phyloP scores from a whole-genome alignment of 345 rosid species.

The Leavenworthia alabamica region DNA sequence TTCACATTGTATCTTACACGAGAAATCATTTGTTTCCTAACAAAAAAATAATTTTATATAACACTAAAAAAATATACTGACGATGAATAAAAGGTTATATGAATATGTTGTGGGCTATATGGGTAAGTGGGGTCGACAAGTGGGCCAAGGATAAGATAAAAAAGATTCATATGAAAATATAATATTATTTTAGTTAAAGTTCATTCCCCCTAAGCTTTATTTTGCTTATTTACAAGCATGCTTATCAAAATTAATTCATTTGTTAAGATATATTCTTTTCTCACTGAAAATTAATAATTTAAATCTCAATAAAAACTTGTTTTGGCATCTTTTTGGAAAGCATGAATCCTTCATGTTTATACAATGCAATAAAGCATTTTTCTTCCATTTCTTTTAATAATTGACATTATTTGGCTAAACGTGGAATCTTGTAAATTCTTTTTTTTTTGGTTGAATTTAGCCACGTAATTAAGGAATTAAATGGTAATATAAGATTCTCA shows the following conservation, averaged over 20 bases:
- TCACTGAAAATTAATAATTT: neutral
- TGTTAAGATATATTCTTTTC: neutral
- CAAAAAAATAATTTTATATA: neutral
- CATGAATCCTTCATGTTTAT: constrained; percentile 3
- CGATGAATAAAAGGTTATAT: neutral
- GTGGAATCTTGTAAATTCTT: neutral
- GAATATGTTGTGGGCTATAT: constrained; percentile 27
- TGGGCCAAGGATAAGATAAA: neutral
- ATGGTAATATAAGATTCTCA: neutral
- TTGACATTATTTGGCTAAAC: neutral
- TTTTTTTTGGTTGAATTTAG: neutral
- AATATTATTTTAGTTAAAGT: constrained; percentile 4
- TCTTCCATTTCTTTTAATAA: neutral
- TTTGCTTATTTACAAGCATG: neutral
- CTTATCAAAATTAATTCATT: neutral
- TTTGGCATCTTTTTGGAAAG: constrained; percentile 13
- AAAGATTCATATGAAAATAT: constrained; percentile 19
- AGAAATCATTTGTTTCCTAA: neutral
- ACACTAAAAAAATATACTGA: neutral
- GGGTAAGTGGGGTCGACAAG: constrained; percentile 17
- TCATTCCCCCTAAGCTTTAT: constrained; percentile 21
- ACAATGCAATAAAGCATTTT: neutral
- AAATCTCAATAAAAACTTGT: neutral
- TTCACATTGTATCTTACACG: neutral
- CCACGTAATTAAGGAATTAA: neutral